Evolutionary conservation across 441 rosid genomes (phyloP).

Genomic region (Pelargonium australe): DNA sequence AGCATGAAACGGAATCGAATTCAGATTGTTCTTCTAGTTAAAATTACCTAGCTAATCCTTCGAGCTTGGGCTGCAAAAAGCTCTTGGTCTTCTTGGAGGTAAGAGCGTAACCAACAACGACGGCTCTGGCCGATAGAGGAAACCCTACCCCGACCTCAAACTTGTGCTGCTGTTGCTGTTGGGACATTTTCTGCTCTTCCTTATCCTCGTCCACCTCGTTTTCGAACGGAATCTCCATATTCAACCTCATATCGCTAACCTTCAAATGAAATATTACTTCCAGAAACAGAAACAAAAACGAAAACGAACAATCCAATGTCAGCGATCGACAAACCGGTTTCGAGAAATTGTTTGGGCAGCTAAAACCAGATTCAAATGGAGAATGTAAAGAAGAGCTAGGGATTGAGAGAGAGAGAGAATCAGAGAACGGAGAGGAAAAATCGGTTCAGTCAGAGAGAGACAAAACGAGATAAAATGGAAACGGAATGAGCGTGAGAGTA

Average conservation of each 20-base stretch:
- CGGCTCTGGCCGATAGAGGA: conserved; percentile 25
- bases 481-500: too few relatives aligned
- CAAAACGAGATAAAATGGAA: too few relatives aligned
- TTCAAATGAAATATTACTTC: too few relatives aligned
- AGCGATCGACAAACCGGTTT: too few relatives aligned
- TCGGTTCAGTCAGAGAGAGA: too few relatives aligned
- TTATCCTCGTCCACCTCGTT: conserved; percentile 22
- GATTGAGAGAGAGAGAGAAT: too few relatives aligned
- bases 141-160: conserved; percentile 18
- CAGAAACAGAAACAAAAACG: too few relatives aligned
- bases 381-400: too few relatives aligned
- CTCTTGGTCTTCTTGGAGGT: conserved; percentile 76
- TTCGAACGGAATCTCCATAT: not conserved
- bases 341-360: too few relatives aligned
- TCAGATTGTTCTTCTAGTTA: not conserved
- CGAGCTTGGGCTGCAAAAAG: conserved; percentile 70
- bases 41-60: conserved; percentile 67
- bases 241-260: not conserved
- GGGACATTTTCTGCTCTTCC: conserved; percentile 14
- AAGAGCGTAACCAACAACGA: conserved; percentile 76
- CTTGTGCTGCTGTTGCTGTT: conserved; percentile 1
- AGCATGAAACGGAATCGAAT: not conserved
- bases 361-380: too few relatives aligned
- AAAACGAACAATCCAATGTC: too few relatives aligned
- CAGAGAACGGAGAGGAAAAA: too few relatives aligned